These are phyloP conservation scores for Coleophoma crateriformis DNA, from an alignment of 2,329 filamentous ascomycete genomes.

Conservation along the genomic window DNA sequence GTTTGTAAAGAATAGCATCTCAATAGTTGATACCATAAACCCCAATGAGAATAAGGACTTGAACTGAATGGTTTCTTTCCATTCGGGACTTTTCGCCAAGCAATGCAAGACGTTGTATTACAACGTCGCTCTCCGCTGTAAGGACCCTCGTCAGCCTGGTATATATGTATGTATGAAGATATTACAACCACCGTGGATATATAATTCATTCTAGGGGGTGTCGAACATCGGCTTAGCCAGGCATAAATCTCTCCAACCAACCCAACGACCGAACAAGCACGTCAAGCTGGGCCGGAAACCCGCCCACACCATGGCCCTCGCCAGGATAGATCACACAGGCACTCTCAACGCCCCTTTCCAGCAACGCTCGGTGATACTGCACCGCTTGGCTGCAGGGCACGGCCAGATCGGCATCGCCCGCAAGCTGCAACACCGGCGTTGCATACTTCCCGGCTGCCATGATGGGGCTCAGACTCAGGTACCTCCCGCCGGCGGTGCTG, in stretches of 20 bases:
- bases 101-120: too few relatives aligned
- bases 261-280: background rate
- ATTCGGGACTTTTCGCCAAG: too few relatives aligned
- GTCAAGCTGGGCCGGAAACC: background rate
- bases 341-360: background rate
- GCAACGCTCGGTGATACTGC: slow-evolving; percentile 1
- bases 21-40: too few relatives aligned
- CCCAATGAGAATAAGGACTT: too few relatives aligned
- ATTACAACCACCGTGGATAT: too few relatives aligned
- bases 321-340: background rate
- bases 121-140: too few relatives aligned
- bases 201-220: too few relatives aligned
- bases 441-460: background rate
- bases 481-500: background rate
- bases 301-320: background rate
- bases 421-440: slow-evolving; percentile 1
- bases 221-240: too few relatives aligned
- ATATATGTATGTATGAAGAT: too few relatives aligned
- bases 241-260: slow-evolving; percentile 1
- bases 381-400: background rate
- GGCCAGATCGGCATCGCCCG: background rate
- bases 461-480: background rate
- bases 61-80: too few relatives aligned
- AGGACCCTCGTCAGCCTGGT: too few relatives aligned
- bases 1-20: too few relatives aligned